Evolutionary conservation across 352 stramenopile species (phyloP).

Genomic region (Thalassiosira mediterranea): DNA sequence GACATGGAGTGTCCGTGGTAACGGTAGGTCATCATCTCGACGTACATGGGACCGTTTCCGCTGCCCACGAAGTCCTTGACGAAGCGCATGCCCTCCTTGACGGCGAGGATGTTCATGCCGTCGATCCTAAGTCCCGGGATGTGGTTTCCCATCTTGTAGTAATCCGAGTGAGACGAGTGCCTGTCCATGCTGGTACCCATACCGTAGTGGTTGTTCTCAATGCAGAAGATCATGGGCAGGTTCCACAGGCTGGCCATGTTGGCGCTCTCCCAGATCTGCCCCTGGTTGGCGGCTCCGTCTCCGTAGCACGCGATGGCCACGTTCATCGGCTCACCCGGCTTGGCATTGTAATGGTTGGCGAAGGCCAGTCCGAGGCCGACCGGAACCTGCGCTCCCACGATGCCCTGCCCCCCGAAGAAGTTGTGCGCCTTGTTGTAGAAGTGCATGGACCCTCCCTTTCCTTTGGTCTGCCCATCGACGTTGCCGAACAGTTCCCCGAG

Average conservation of each 20-base stretch:
- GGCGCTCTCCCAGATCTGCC: slow-evolving; percentile 92
- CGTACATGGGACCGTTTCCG: slow-evolving; percentile 98
- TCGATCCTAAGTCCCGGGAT: slow-evolving; percentile 99
- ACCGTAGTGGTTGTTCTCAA: slow-evolving; percentile 99
- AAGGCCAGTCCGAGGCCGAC: slow-evolving; percentile 98
- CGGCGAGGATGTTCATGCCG: slow-evolving; percentile 98
- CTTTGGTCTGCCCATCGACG: slow-evolving; percentile 88
- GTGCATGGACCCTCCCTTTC: slow-evolving; percentile 99
- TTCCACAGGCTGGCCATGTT: slow-evolving; percentile 99
- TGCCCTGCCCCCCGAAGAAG: slow-evolving; percentile 98
- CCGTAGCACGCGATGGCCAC: slow-evolving; percentile 98
- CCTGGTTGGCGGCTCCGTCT: slow-evolving; percentile 98
- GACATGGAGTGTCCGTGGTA: slow-evolving; percentile 99
- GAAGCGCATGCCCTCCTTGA: slow-evolving; percentile 95
- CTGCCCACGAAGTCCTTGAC: slow-evolving; percentile 93
- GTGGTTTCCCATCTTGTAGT: slow-evolving; percentile 99
- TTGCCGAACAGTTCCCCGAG: slow-evolving; percentile 97
- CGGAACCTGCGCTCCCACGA: slow-evolving; percentile 98
- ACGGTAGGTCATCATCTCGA: slow-evolving; percentile 99
- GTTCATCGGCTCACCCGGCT: slow-evolving; percentile 86
- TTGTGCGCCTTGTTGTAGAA: slow-evolving; percentile 99
- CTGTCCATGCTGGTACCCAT: slow-evolving; percentile 99
- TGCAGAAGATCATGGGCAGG: slow-evolving; percentile 99
- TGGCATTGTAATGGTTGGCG: slow-evolving; percentile 97
- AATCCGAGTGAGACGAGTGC: slow-evolving; percentile 96